Conservation (phyloP, 129 eudicot species). For the Chrysanthemum seticuspe region DNA sequence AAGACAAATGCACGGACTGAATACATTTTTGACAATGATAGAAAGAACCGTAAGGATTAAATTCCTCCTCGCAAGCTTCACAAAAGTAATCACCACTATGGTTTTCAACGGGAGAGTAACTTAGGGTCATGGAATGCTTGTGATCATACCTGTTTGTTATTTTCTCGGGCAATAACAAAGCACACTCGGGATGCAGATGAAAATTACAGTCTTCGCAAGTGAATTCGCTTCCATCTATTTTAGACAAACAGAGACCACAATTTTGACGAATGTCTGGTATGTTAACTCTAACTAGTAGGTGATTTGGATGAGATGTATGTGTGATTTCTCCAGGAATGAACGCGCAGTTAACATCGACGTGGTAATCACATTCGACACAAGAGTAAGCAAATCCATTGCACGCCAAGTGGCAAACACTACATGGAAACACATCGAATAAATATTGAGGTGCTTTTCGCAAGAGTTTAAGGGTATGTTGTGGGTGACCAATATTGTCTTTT, state of each 20-base stretch:
- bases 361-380: background rate
- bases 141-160: too few species aligned
- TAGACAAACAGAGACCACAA: background rate
- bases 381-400: constrained; percentile 10
- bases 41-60: background rate
- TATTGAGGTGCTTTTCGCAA: background rate
- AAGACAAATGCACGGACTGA: constrained; percentile 18
- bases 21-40: constrained; percentile 22
- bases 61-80: constrained; percentile 17
- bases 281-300: too few species aligned
- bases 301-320: constrained; percentile 20
- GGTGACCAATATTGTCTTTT: background rate
- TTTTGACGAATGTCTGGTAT: background rate
- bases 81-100: constrained; percentile 11
- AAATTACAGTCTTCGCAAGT: background rate
- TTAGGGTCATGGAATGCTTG: background rate
- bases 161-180: background rate
- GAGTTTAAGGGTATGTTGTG: constrained; percentile 1
- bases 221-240: too few species aligned
- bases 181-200: constrained; percentile 5
- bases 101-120: constrained; percentile 16
- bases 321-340: background rate
- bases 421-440: background rate
- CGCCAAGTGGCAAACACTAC: background rate
- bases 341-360: constrained; percentile 13